phyloP scores from a whole-genome alignment of 805 yeast genomes.

The Myxozyma monticola region DNA sequence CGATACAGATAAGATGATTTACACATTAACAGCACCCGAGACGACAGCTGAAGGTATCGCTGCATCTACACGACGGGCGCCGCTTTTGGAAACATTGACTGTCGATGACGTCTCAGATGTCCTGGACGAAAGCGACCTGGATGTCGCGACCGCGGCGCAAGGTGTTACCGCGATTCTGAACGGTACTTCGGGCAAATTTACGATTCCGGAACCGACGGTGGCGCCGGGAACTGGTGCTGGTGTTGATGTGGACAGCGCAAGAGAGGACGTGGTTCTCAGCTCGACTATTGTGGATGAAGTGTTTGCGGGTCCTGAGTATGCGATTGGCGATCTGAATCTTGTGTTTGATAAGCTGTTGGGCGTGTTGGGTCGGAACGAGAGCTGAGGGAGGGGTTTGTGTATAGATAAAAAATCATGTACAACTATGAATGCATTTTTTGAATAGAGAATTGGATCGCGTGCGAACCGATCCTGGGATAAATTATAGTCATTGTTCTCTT shows the following conservation, averaged over 20 bases:
- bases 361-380: constrained; percentile 37
- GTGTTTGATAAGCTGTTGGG: constrained; percentile 54
- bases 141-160: not conserved
- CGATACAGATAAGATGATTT: constrained; percentile 26
- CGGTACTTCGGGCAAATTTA: constrained; percentile 19
- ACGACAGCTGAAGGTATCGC: not conserved
- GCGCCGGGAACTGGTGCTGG: not conserved
- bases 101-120: not conserved
- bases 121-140: constrained; percentile 7
- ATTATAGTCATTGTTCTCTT: not conserved
- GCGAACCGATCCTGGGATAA: not conserved
- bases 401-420: not conserved
- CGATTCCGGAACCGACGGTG: not conserved
- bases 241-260: not conserved
- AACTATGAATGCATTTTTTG: not conserved
- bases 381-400: not conserved
- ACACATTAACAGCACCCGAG: constrained; percentile 34
- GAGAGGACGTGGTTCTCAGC: constrained; percentile 21
- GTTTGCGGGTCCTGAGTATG: constrained; percentile 52
- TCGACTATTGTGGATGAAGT: constrained; percentile 35
- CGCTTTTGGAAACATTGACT: too few relatives aligned
- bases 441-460: not conserved
- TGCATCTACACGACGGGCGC: not conserved
- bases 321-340: constrained; percentile 45
- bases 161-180: constrained; percentile 25